Conservation (phyloP, 1,284 basidiomycete species). For the Trametes sp. region DNA sequence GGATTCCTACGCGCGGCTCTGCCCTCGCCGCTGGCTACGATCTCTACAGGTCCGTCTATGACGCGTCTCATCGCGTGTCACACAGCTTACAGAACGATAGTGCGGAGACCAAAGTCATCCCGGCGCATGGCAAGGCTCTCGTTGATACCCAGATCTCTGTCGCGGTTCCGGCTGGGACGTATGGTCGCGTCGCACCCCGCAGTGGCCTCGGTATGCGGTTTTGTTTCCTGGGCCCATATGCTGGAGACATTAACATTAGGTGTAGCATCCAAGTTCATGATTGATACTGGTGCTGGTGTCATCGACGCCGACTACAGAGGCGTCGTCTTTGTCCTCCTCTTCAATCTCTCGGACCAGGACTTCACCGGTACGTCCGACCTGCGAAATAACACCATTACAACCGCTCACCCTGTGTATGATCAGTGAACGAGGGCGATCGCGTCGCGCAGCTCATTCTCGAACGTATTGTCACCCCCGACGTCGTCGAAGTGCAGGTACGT, state of each 20-base stretch:
- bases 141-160: conserved; percentile 92
- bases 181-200: conserved; percentile 95
- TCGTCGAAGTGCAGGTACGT: conserved; percentile 86
- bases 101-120: conserved; percentile 80
- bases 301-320: conserved; percentile 98
- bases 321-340: conserved; percentile 90
- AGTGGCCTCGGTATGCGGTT: conserved; percentile 81
- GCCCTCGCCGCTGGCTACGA: conserved; percentile 92
- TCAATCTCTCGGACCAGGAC: conserved; percentile 90
- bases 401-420: background rate
- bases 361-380: conserved; percentile 72
- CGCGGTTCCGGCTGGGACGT: conserved; percentile 91
- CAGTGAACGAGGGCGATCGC: conserved; percentile 91
- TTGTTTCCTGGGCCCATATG: conserved; percentile 35
- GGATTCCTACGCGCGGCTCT: conserved; percentile 88
- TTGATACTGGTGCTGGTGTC: conserved; percentile 96
- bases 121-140: conserved; percentile 88
- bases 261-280: conserved; percentile 94
- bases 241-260: background rate
- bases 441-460: conserved; percentile 96
- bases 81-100: conserved; percentile 45
- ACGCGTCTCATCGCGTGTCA: background rate
- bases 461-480: conserved; percentile 85
- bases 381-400: background rate
- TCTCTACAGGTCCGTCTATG: conserved; percentile 76